phyloP scores from a whole-genome alignment of 106 monocot genomes.

The Agapanthus africanus region DNA sequence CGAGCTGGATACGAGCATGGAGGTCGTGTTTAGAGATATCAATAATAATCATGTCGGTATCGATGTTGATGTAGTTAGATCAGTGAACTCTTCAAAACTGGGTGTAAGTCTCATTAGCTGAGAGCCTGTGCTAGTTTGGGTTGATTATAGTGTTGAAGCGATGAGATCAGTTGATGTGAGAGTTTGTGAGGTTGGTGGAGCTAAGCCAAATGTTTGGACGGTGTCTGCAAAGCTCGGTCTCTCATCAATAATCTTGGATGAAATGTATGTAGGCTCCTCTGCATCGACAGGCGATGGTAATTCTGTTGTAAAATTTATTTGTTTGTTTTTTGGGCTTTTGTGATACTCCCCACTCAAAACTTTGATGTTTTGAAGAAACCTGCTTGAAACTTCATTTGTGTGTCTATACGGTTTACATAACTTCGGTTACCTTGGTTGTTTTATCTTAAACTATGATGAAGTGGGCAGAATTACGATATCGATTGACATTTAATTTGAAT shows the following conservation, averaged over 20 bases:
- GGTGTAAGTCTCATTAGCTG: constrained; percentile 1
- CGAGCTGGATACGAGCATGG: not conserved
- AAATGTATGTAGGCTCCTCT: constrained; percentile 23
- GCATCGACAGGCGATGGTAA: not conserved
- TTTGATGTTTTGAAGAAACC: too few relatives aligned
- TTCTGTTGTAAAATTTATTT: too few relatives aligned
- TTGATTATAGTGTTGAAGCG: constrained; percentile 3
- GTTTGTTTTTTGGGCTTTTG: too few relatives aligned
- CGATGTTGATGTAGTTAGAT: not conserved
- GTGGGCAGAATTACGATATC: too few relatives aligned
- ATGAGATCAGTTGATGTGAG: constrained; percentile 13
- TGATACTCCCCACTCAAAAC: too few relatives aligned
- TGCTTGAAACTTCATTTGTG: too few relatives aligned
- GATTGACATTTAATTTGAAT: too few relatives aligned
- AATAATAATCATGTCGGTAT: too few relatives aligned
- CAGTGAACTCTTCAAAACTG: not conserved
- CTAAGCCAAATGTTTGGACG: not conserved
- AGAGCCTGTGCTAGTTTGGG: constrained; percentile 16
- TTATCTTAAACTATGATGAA: too few relatives aligned
- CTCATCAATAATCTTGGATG: constrained; percentile 4
- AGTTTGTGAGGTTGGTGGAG: not conserved
- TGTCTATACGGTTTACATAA: too few relatives aligned
- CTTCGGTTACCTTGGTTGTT: too few relatives aligned
- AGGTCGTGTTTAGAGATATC: not conserved
- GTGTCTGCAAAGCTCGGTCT: constrained; percentile 10